These are phyloP conservation scores for Arthroderma sp. DNA, from an alignment of 2,329 filamentous ascomycete species.

Conservation along the genomic window DNA sequence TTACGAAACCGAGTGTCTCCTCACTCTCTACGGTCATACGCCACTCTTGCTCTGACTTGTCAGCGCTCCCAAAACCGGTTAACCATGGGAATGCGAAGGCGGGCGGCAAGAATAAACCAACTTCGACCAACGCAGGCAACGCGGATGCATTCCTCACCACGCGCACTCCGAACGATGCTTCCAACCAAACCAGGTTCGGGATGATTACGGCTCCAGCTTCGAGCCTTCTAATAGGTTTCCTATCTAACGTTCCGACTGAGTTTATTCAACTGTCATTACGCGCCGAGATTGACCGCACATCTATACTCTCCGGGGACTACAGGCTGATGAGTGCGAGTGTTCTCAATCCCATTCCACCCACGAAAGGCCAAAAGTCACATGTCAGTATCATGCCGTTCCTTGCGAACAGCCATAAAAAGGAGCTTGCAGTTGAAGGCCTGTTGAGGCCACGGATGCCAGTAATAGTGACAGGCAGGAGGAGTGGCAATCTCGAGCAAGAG, in stretches of 20 bases:
- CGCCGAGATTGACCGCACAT: slow-evolving; percentile 65
- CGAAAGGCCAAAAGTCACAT: slow-evolving; percentile 47
- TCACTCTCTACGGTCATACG: slow-evolving; percentile 50
- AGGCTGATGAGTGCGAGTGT: slow-evolving; percentile 69
- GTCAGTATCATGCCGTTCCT: slow-evolving; percentile 72
- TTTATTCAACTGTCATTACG: slow-evolving; percentile 59
- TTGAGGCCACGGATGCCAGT: slow-evolving; percentile 41
- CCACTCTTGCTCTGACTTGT: slow-evolving; percentile 60
- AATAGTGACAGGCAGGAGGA: slow-evolving; percentile 18
- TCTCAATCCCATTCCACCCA: slow-evolving; percentile 58
- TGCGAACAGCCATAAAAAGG: slow-evolving; percentile 48
- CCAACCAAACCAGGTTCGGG: not conserved
- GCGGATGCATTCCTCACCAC: slow-evolving; percentile 57
- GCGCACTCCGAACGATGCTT: slow-evolving; percentile 14
- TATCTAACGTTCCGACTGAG: slow-evolving; percentile 52
- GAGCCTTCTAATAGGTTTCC: slow-evolving; percentile 47
- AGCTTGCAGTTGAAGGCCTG: slow-evolving; percentile 58
- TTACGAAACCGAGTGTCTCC: slow-evolving; percentile 53
- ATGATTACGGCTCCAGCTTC: slow-evolving; percentile 44
- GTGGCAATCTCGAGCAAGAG: slow-evolving; percentile 16
- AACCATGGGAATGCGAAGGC: slow-evolving; percentile 29
- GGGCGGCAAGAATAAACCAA: slow-evolving; percentile 20
- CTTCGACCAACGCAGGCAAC: slow-evolving; percentile 39
- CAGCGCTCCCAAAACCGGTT: slow-evolving; percentile 30
- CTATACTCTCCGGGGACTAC: slow-evolving; percentile 56